These are phyloP conservation scores for Nicotiana benthamiana DNA, from an alignment of 257 asterid genomes.

Conservation along the genomic window DNA sequence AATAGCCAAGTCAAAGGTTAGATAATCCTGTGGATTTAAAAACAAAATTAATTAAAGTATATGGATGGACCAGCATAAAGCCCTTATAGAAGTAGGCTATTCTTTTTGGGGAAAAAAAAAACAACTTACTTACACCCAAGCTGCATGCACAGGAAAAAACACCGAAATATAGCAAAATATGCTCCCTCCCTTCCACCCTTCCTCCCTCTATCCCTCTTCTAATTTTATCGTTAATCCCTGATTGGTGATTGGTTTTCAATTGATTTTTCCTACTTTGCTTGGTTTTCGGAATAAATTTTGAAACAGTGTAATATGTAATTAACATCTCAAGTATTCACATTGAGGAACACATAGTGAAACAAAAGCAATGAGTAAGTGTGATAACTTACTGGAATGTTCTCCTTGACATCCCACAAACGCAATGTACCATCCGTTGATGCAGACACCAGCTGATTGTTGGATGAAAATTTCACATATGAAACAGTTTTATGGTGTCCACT, in stretches of 20 bases:
- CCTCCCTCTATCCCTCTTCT: neutral
- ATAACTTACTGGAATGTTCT: slow-evolving; percentile 52
- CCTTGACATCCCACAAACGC: slow-evolving; percentile 86
- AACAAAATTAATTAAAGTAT: neutral
- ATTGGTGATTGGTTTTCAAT: neutral
- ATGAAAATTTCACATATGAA: slow-evolving; percentile 75
- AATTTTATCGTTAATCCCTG: neutral
- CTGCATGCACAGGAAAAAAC: no score
- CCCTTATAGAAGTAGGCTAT: no score
- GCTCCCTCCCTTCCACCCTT: neutral
- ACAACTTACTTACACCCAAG: no score
- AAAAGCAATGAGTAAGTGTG: no score
- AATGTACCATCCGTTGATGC: slow-evolving; percentile 89
- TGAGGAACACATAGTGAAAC: neutral
- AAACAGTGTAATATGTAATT: neutral
- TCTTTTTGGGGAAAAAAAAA: no score
- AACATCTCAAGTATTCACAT: neutral
- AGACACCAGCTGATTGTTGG: slow-evolving; percentile 70
- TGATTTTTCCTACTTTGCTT: neutral
- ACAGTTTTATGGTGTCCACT: slow-evolving; percentile 82
- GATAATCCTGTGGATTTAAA: neutral
- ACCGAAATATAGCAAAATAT: no score
- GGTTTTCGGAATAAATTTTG: neutral
- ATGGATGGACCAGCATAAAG: no score
- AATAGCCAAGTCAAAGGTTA: neutral